Conservation (phyloP, 2,329 filamentous ascomycete genomes). For the Leptoxyphium fumago region DNA sequence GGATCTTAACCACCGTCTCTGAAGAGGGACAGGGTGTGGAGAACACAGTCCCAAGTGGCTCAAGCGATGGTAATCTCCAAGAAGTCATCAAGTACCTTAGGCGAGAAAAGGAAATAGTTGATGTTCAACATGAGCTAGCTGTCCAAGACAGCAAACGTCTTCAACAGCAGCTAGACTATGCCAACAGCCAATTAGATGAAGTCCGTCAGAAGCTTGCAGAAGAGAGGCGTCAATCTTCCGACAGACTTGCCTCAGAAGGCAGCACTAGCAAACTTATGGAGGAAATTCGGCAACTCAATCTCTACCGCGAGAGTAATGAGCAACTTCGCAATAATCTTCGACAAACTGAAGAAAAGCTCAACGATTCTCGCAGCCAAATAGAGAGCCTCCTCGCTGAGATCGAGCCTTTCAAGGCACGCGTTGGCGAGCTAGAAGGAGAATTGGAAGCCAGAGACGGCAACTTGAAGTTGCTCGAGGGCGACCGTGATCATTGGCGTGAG, state of each 20-base stretch:
- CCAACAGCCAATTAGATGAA: conserved; percentile 78
- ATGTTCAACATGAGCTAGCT: conserved; percentile 88
- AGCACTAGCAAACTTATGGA: conserved; percentile 85
- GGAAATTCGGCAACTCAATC: conserved; percentile 86
- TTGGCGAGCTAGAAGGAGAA: conserved; percentile 70
- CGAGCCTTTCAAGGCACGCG: conserved; percentile 65
- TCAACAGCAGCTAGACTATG: conserved; percentile 79
- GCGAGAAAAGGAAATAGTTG: conserved; percentile 92
- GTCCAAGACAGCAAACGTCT: conserved; percentile 75
- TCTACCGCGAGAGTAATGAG: conserved; percentile 88
- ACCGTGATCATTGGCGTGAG: conserved; percentile 91
- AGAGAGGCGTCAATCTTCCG: conserved; percentile 62
- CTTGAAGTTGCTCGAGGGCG: conserved; percentile 74
- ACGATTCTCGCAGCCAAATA: conserved; percentile 59
- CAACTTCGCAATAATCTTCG: conserved; percentile 78
- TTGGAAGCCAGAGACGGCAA: conserved; percentile 73
- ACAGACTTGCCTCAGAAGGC: conserved; percentile 56
- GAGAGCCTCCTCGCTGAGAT: conserved; percentile 61
- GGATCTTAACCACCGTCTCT: conserved; percentile 35
- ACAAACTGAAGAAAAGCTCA: conserved; percentile 60
- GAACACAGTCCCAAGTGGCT: conserved; percentile 4
- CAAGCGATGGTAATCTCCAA: conserved; percentile 57
- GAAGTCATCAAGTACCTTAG: conserved; percentile 85
- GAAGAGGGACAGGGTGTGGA: conserved; percentile 35
- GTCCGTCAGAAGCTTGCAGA: conserved; percentile 78